Conservation (phyloP, 2,329 filamentous ascomycete genomes). For the Cordyceps sp. region DNA sequence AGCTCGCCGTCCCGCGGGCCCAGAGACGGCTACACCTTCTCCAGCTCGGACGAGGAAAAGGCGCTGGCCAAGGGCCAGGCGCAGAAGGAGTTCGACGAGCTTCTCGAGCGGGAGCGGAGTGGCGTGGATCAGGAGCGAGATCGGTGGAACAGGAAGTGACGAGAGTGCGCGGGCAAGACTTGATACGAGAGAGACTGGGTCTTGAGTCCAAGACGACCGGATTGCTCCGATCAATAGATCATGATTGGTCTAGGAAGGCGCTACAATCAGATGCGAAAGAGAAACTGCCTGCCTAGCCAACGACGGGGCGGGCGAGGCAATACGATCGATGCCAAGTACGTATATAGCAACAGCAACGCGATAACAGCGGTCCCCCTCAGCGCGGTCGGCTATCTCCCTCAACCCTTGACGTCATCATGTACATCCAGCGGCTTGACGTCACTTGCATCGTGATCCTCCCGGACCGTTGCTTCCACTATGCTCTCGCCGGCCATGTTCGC, state of each 20-base stretch:
- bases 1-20: constrained; percentile 4
- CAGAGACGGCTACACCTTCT: constrained; percentile 17
- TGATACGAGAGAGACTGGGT: no score
- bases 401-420: constrained; percentile 16
- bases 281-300: no score
- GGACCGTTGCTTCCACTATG: constrained; percentile 20
- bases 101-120: constrained; percentile 27
- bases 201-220: no score
- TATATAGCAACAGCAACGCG: no score
- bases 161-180: no score
- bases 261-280: no score
- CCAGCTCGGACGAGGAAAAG: constrained; percentile 19
- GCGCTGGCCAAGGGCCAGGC: constrained; percentile 24
- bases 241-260: no score
- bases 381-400: neutral
- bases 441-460: constrained; percentile 15
- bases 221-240: no score
- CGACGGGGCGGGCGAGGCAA: no score
- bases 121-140: constrained; percentile 11
- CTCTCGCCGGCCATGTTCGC: constrained; percentile 26
- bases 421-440: constrained; percentile 18
- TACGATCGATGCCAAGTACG: no score
- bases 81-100: constrained; percentile 32
- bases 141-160: constrained; percentile 11
- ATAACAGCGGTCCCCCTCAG: no score